These are phyloP conservation scores for Biscogniauxia marginata DNA, from an alignment of 2,329 filamentous ascomycete species.

Conservation along the genomic window DNA sequence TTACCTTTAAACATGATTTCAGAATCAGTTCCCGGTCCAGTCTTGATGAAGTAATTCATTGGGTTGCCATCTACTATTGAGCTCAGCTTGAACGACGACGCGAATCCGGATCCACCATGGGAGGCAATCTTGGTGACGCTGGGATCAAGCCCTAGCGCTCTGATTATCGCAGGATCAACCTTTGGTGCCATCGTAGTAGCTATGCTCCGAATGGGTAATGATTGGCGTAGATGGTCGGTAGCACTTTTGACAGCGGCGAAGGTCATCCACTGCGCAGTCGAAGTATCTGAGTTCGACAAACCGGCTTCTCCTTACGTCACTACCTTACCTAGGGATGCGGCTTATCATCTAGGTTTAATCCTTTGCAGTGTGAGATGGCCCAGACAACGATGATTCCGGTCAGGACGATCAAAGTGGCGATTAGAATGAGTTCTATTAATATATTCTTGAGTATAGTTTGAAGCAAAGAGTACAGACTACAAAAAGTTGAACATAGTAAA, in stretches of 20 bases:
- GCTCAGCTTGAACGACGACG: slow-evolving; percentile 62
- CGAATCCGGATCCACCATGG: slow-evolving; percentile 66
- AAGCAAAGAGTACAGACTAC: neutral
- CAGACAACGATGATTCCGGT: neutral
- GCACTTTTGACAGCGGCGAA: slow-evolving; percentile 1
- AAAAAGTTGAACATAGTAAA: neutral
- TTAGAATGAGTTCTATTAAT: neutral
- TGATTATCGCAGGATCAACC: slow-evolving; percentile 62
- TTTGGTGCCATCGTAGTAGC: slow-evolving; percentile 39
- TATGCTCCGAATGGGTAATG: too few species aligned
- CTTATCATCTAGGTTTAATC: neutral
- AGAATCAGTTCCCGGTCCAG: slow-evolving; percentile 56
- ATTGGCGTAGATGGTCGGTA: neutral
- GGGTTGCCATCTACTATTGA: slow-evolving; percentile 46
- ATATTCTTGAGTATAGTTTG: neutral
- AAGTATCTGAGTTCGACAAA: neutral
- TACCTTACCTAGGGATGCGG: neutral
- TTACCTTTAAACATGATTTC: slow-evolving; percentile 69
- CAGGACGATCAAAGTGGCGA: neutral
- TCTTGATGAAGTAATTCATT: slow-evolving; percentile 71
- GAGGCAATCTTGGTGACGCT: slow-evolving; percentile 53
- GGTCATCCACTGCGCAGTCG: slow-evolving; percentile 6
- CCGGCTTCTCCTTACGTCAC: neutral
- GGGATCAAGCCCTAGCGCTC: slow-evolving; percentile 59
- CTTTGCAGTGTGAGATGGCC: neutral